Evolutionary conservation across 257 asterid genomes (phyloP), one percentile per base, ranked within the genome.

Genomic region (Nemophila menziesii): DNA sequence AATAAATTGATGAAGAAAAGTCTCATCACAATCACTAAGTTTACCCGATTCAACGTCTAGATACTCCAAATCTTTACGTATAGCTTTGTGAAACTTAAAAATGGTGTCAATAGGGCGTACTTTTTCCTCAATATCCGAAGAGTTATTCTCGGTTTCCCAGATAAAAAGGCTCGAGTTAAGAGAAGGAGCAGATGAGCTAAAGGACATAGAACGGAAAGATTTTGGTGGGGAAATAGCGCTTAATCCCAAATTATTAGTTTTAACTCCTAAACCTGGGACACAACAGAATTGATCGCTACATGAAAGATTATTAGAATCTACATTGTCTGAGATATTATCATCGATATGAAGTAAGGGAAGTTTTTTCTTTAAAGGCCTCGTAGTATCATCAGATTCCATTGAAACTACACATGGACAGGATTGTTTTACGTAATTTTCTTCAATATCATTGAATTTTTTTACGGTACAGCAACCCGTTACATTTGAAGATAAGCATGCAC

Each of bases 211-310:
- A 10, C 73, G 70, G 19, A 65, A 56, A 42, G 70, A 65, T 56
- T 65, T 70, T 19, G 67, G 43, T 8, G 67, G 26, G 27, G 73
- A 49, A 45, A 70, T 51, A 23, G 56, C 21, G 43, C 42, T 53
- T 46, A 57, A 26, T 33, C 69, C 70, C 42, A 65, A 51, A 61
- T 47, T 61, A 40, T 47, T 57, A 33, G 42, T 56, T 44, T 46
- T 61, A 22, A 70, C 73, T 46, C 73, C 77, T 57, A 70, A 52
- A 33, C 73, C 77, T 4, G 77, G 77, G 44, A 70, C 77, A 48
- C 73, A 48, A 62, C 77, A 70, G 8, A 70, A 55, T 63, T 50
- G 77, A 38, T 55, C 48, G 53, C 39, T 57, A 46, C 55, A 50
- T 20, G 63, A 39, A 15, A 54, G 12, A 47, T 20, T 42, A 29